Conservation (phyloP, 208 protist species). For the Acanthamoeba sp. region DNA sequence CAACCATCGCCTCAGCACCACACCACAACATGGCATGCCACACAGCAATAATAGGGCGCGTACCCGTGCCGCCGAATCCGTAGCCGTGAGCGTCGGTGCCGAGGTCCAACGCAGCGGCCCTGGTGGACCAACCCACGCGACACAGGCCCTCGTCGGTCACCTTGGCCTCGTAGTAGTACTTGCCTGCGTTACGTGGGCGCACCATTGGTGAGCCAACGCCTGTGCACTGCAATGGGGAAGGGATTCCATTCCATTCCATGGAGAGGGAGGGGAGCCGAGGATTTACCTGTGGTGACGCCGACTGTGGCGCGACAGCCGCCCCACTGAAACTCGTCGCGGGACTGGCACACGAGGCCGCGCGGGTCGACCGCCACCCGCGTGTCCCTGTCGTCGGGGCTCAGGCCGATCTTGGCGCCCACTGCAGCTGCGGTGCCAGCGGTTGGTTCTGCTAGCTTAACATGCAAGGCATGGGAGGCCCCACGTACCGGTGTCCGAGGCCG, state of each 20-base stretch:
- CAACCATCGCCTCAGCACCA: not conserved
- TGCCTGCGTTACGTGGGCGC: too few species aligned
- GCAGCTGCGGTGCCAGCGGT: too few species aligned
- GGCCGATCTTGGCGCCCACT: constrained; percentile 11
- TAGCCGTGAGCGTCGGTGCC: constrained; percentile 82
- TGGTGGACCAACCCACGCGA: constrained; percentile 84
- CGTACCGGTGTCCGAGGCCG: not conserved
- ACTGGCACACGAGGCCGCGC: constrained; percentile 70
- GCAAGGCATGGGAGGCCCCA: too few species aligned
- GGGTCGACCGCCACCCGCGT: constrained; percentile 53
- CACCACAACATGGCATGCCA: not conserved
- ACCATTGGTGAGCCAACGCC: too few species aligned
- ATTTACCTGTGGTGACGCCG: constrained; percentile 33
- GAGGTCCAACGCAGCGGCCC: constrained; percentile 68
- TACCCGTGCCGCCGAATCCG: constrained; percentile 82
- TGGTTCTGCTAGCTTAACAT: too few species aligned
- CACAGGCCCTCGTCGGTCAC: constrained; percentile 83
- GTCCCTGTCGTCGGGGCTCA: constrained; percentile 72
- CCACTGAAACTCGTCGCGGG: constrained; percentile 61
- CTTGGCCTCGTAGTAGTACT: constrained; percentile 83
- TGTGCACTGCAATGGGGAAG: too few species aligned
- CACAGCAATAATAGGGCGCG: too few species aligned
- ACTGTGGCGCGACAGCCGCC: constrained; percentile 52
- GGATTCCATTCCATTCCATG: not conserved
- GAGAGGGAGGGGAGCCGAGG: not conserved